phyloP scores from a whole-genome alignment of 345 rosid genomes.

The rapeseed (Brassica napus) region Da-Ae NC_063439.1:264001-264500 shows the following conservation, averaged over 20 bases:
- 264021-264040: slow-evolving; percentile 38
- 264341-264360: too few relatives aligned
- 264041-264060: slow-evolving; percentile 18
- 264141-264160: slow-evolving; percentile 46
- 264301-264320: not conserved
- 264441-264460: too few relatives aligned
- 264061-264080: not conserved
- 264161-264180: slow-evolving; percentile 47
- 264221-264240: slow-evolving; percentile 43
- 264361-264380: too few relatives aligned
- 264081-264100: slow-evolving; percentile 8
- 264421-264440: too few relatives aligned
- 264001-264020: slow-evolving; percentile 38
- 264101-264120: slow-evolving; percentile 34
- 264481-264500: too few relatives aligned
- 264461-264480: too few relatives aligned
- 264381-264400: too few relatives aligned
- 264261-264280: not conserved
- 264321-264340: too few relatives aligned
- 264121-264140: slow-evolving; percentile 42
- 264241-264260: slow-evolving; percentile 25
- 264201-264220: slow-evolving; percentile 42
- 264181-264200: slow-evolving; percentile 48
- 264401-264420: too few relatives aligned
- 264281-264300: not conserved